Evolutionary conservation across 2,329 filamentous ascomycete genomes (phyloP), one percentile per base, ranked within the genome.

Genomic region (Alternaria longipes): DNA sequence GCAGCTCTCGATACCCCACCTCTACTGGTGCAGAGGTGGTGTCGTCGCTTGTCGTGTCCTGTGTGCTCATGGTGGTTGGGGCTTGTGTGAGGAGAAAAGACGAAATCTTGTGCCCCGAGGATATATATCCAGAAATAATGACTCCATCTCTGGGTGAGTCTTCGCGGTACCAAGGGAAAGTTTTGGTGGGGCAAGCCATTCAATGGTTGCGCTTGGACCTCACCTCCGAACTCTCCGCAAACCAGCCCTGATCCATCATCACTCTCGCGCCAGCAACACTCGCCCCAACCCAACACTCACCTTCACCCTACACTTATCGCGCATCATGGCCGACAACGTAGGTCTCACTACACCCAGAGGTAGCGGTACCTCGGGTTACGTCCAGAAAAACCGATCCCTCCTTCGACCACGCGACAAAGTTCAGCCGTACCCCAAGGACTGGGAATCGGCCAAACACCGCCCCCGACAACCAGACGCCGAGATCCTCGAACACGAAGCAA

Each of bases 351-450:
- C 95, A 5, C 95, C 95, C 3, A 90, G 95, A 74, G 95, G 95
- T 69, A 97, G 92, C 77, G 95, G 95, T 49, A 99, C 95, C 59
- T 98, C 94, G 1, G 95, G 95, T 77, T 98, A 98, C 79, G 94
- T 99, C 58, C 94, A 98, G 81, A 92, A 93, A 80, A 99, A 98
- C 83, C 88, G 93, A 36, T 95, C 95, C 18, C 90, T 94, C 76
- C 89, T 97, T 71, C 89, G 87, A 76, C 93, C 92, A 30, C 93
- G 94, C 81, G 93, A 97, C 81, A 87, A 88, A 72, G 86, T 84
- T 60, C 89, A 89, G 18, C 94, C 93, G 0, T 97, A 97, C 80
- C 87, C 89, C 38, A 88, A 88, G 64, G 88, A 91, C 74, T 82
- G 87, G 66, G 87, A 91, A 71, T 84, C 83, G 59, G 84, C 91